Evolutionary conservation across 495 filamentous ascomycete species (phyloP), one percentile per base, ranked within the genome.

Genomic region (Alectoria sarmentosa): DNA sequence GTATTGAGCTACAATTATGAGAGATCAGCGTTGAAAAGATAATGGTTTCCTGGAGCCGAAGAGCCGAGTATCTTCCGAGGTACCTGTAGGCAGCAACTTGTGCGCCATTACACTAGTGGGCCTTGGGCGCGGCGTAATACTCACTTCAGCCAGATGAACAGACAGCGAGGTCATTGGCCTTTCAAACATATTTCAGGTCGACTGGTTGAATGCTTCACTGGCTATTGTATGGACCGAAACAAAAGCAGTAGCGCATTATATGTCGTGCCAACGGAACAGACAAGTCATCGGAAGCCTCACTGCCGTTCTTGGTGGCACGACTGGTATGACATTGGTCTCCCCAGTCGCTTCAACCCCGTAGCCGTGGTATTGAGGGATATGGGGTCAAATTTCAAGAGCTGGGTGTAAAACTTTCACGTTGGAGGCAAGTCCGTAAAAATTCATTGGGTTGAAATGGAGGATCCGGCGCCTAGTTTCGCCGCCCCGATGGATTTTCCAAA

Each of bases 331-430:
- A 73, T 77, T 74, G 63, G 82, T 88, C 87, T 89, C 76, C 86
- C 86, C 84, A 84, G 83, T 74, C 83, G 81, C 79, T 88, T 83
- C 85, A 88, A 85, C 85, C 75, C 75, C 71, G 67, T 78, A 80
- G 76, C 76, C 80, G 82, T 79, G 66, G 71, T 63, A 67, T 63
- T 60, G 66, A 65, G 42, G 63, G 78, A 75, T 76, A 78, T 69
- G 70, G 77, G 80, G 86, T 82, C 86, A 87, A 87, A 86, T 85
- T 88, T 81, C 76, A 67, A 71, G 54, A 69, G 71, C 80, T 80
- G 82, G 84, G 83, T 84, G 66, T 63, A 32, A 73, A 88, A 88
- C 83, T 88, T 66, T 71, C 73, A 72, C 63, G 68, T 44, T 37
- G 63, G 59, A 72, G 72, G 72, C 69, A 71, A 75, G 66, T 68